Percentiles rank a stretch among this genome's conserved stretches.
Evolutionary conservation across 2,329 filamentous ascomycete species (phyloP).

Genomic region (Paradendryphiella salina): DNA sequence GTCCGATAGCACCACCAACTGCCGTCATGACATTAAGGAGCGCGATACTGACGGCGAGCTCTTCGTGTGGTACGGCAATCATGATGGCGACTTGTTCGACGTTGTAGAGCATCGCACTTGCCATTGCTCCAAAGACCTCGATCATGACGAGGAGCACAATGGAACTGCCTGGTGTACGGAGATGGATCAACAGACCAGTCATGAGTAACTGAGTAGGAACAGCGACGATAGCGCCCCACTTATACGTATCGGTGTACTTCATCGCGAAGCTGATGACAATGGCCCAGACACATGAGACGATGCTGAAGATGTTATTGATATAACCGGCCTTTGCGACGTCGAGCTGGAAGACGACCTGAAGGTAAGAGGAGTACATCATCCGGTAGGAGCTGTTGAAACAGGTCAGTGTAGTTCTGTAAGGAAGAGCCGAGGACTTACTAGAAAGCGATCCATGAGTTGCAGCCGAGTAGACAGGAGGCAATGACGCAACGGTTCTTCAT

Average conservation of each 20-base stretch:
- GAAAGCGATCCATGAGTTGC: constrained; percentile 26
- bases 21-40: constrained; percentile 60
- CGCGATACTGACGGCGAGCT: constrained; percentile 23
- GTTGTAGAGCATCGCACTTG: constrained; percentile 25
- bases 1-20: constrained; percentile 52
- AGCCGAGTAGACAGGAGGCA: constrained; percentile 52
- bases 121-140: constrained; percentile 33
- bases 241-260: constrained; percentile 29
- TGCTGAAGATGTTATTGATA: constrained; percentile 29
- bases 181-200: constrained; percentile 33
- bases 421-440: constrained; percentile 19
- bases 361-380: constrained; percentile 43
- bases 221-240: constrained; percentile 27
- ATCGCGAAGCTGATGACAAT: constrained; percentile 25
- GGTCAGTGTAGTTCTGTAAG: neutral
- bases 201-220: constrained; percentile 34
- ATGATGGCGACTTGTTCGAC: constrained; percentile 28
- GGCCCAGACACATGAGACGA: constrained; percentile 26
- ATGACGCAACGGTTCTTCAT: constrained; percentile 54
- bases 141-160: constrained; percentile 35
- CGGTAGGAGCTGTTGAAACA: constrained; percentile 29
- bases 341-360: constrained; percentile 43
- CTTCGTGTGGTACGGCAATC: constrained; percentile 24
- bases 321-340: constrained; percentile 23
- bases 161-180: constrained; percentile 26